Evolutionary conservation across 129 eudicot genomes (phyloP).

Genomic region (Pulicaria dysenterica): DNA sequence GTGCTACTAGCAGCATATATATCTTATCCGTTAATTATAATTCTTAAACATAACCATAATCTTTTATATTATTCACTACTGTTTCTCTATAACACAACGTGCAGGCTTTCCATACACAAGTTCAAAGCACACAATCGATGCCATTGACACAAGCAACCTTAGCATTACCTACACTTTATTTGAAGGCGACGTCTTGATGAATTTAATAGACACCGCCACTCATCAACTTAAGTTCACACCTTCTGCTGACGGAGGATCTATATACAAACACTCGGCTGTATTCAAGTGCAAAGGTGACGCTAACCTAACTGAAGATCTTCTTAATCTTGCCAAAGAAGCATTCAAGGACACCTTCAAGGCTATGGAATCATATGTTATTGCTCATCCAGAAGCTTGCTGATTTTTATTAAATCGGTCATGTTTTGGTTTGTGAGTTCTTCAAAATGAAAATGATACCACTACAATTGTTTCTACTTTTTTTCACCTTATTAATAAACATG

Average conservation of each 20-base stretch:
- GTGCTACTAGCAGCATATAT: no score
- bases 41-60: no score
- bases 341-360: background rate
- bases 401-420: background rate
- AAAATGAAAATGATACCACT: no score
- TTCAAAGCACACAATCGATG: background rate
- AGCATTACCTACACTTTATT: background rate
- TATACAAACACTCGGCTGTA: background rate
- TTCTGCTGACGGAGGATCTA: slow-evolving; percentile 6
- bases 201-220: background rate
- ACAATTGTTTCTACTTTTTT: no score
- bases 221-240: background rate
- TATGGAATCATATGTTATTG: background rate
- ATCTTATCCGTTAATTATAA: no score
- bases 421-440: no score
- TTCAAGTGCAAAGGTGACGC: slow-evolving; percentile 3
- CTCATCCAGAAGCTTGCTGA: slow-evolving; percentile 13
- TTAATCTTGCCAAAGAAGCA: background rate
- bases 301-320: background rate
- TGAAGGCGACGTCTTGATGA: slow-evolving; percentile 1
- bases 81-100: no score
- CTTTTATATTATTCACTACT: no score
- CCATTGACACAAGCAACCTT: background rate
- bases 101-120: background rate
- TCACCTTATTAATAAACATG: no score